Base-by-base conservation (phyloP, 495 filamentous ascomycete genomes). In the Penicillium canariense region DNA sequence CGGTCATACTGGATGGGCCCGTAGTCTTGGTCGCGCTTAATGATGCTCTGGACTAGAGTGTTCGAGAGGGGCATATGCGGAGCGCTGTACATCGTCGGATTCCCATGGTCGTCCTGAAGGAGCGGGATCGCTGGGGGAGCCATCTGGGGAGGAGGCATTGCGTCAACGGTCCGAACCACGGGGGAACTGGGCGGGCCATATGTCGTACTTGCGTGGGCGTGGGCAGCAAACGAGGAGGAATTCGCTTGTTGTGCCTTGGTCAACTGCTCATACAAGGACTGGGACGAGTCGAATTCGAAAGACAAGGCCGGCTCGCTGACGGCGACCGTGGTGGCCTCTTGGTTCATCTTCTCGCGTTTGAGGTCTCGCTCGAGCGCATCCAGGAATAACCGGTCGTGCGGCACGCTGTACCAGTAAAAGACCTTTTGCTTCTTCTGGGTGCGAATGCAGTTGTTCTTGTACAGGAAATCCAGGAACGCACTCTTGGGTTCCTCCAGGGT, bases 351-450 rank as follows among this genome's bases (percentile, higher is more conserved):
- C 77, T 98, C 94, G 63, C 94, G 83, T 84, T 98, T 98, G 68
- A 98, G 72, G 67, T 98, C 94, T 52, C 94, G 86, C 77, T 98
- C 94, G 68, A 98, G 78, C 39, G 94, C 94, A 78, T 98, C 94
- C 50, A 97, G 85, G 74, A 98, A 98, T 34, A 98, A 84, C 30
- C 94, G 84, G 76, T 98, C 94, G 70, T 98, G 94, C 6, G 94
- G 94, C 49, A 98, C 94, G 75, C 92, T 96, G 72, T 98, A 98
- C 94, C 94, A 98, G 75, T 97, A 98, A 64, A 98, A 98, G 60
- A 98, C 94, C 79, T 98, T 98, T 68, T 98, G 94, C 82, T 98
- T 98, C 84, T 98, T 98, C 73, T 98, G 94, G 23, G 94, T 98
- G 59, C 94, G 84, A 63, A 98, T 98, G 82, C 94, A 98, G 74